Percentiles rank a stretch among this genome's conserved stretches.
These are phyloP conservation scores for Croton setiger DNA, from an alignment of 441 rosid species.

Conservation along the genomic window DNA sequence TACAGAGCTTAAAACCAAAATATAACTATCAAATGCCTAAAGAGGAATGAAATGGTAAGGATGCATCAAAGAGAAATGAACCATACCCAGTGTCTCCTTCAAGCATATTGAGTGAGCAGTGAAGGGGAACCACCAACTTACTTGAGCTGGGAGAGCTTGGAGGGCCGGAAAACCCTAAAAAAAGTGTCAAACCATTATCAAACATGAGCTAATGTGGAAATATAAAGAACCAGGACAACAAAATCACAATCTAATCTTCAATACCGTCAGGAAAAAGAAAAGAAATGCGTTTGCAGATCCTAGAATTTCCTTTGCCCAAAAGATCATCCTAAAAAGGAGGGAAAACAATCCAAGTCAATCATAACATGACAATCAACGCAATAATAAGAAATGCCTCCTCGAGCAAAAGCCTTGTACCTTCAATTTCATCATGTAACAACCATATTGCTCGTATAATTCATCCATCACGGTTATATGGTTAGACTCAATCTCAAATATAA, in stretches of 20 bases:
- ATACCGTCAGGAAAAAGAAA: conserved; percentile 76
- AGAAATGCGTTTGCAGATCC: conserved; percentile 64
- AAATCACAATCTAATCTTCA: conserved; percentile 5
- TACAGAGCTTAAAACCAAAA: neutral
- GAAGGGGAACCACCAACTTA: conserved; percentile 55
- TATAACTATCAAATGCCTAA: neutral
- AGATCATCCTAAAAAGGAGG: conserved; percentile 39
- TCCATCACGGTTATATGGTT: conserved; percentile 53
- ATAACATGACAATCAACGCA: neutral
- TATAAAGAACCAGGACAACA: neutral
- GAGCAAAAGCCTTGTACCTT: conserved; percentile 45
- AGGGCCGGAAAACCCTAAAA: conserved; percentile 40
- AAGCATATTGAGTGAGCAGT: conserved; percentile 86
- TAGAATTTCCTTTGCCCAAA: conserved; percentile 38
- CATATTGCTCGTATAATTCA: conserved; percentile 65
- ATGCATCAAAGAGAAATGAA: neutral
- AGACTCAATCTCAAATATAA: conserved; percentile 67
- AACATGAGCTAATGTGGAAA: neutral
- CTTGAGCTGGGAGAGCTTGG: conserved; percentile 43
- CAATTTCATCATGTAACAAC: conserved; percentile 50
- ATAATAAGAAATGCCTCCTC: neutral
- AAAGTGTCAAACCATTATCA: conserved; percentile 9
- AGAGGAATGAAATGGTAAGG: neutral
- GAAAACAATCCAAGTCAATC: conserved; percentile 3
- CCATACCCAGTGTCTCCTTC: conserved; percentile 94